These are phyloP conservation scores for Trifolium pratense DNA, from an alignment of 306 rosid species.

Conservation along the genomic window DNA sequence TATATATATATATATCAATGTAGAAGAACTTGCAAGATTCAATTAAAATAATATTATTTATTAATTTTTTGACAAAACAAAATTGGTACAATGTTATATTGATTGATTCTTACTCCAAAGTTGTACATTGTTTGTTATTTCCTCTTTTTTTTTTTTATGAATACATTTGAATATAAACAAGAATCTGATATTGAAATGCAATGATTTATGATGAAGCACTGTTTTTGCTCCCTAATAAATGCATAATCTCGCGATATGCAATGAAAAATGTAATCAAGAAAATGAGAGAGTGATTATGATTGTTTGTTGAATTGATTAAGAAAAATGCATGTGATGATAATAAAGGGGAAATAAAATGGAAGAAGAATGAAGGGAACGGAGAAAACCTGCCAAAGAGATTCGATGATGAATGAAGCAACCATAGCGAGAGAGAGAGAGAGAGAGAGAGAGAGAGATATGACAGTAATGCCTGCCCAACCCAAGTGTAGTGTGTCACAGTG, in stretches of 20 bases:
- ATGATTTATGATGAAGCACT: neutral
- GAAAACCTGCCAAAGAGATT: conserved; percentile 3
- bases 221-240: neutral
- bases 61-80: neutral
- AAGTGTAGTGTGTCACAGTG: no score
- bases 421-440: neutral
- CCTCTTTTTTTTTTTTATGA: neutral
- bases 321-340: neutral
- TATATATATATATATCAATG: neutral
- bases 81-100: neutral
- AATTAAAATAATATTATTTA: no score
- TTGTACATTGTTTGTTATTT: neutral
- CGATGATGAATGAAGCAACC: neutral
- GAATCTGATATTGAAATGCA: neutral
- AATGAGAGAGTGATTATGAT: neutral
- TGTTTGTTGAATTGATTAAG: neutral
- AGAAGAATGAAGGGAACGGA: conserved; percentile 4
- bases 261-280: neutral
- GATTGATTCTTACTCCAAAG: neutral
- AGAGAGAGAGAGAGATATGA: no score
- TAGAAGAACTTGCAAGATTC: neutral
- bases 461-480: no score
- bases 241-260: neutral
- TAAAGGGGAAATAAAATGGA: neutral
- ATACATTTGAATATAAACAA: neutral